Percentiles rank a stretch among this genome's conserved stretches.
phyloP scores from a whole-genome alignment of 2,329 filamentous ascomycete species.

The Xylaria digitata region DNA sequence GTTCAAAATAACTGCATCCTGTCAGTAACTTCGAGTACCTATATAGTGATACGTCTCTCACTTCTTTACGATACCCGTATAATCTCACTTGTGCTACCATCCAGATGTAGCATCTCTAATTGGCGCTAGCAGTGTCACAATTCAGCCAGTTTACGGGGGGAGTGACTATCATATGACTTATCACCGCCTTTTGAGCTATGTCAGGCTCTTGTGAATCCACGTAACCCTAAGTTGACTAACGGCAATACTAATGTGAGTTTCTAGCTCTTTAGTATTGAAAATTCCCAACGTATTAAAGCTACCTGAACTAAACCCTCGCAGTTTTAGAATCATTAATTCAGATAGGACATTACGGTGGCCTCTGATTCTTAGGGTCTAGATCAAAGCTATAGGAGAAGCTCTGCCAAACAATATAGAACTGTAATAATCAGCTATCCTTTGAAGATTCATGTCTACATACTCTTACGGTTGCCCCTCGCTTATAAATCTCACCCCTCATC shows the following conservation, averaged over 20 bases:
- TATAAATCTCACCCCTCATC: not conserved
- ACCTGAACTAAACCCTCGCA: not conserved
- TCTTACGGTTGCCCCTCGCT: not conserved
- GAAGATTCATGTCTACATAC: not conserved
- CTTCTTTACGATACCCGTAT: not conserved
- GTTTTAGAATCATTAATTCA: not conserved
- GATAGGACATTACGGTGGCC: not conserved
- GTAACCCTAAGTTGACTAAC: not conserved
- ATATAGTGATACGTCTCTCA: not conserved
- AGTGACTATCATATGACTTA: not conserved
- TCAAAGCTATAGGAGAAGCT: not conserved
- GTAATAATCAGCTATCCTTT: too few relatives aligned
- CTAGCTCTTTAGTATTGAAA: not conserved
- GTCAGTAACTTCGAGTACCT: not conserved
- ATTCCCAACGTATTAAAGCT: not conserved
- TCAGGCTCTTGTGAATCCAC: not conserved
- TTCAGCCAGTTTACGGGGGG: not conserved
- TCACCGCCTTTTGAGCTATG: not conserved
- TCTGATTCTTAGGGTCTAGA: not conserved
- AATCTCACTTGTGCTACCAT: not conserved
- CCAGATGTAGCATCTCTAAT: not conserved
- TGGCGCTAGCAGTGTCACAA: not conserved
- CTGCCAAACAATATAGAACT: not conserved
- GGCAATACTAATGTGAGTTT: not conserved
- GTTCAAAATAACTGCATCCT: not conserved